Percentiles rank a stretch among this genome's conserved stretches.
Conservation (phyloP, 306 rosid species). For the Trifolium pratense region DNA sequence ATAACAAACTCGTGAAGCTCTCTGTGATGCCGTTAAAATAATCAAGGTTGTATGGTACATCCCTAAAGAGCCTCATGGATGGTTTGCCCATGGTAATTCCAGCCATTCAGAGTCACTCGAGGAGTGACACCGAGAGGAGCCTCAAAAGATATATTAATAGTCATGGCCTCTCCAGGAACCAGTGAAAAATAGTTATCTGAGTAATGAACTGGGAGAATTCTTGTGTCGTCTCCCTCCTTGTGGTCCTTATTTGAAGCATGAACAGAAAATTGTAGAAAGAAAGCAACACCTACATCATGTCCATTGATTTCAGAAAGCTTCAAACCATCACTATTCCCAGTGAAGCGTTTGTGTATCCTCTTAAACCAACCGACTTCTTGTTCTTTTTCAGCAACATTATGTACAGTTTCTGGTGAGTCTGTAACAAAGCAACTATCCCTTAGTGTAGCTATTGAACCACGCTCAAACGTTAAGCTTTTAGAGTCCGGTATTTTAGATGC, state of each 20-base stretch:
- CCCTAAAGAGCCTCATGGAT: constrained; percentile 43
- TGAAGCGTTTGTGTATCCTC: constrained; percentile 55
- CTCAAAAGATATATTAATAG: constrained; percentile 68
- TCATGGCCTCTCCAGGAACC: constrained; percentile 83
- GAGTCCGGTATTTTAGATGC: constrained; percentile 59
- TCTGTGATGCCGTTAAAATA: background rate
- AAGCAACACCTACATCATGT: constrained; percentile 73
- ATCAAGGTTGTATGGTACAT: constrained; percentile 21
- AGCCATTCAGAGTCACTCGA: constrained; percentile 68
- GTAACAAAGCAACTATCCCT: constrained; percentile 46
- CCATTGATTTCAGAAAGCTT: constrained; percentile 68
- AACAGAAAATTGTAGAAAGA: constrained; percentile 91
- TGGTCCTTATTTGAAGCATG: constrained; percentile 56
- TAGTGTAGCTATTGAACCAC: constrained; percentile 45
- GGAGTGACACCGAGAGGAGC: constrained; percentile 72
- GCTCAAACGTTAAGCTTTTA: constrained; percentile 45
- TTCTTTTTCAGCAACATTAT: constrained; percentile 40
- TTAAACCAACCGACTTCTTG: constrained; percentile 53
- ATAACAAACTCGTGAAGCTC: background rate
- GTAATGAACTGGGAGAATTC: constrained; percentile 92
- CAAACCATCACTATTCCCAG: constrained; percentile 45
- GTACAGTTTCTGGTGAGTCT: constrained; percentile 36
- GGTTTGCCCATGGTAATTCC: constrained; percentile 68
- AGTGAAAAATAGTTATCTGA: constrained; percentile 94
- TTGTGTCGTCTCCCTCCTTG: constrained; percentile 77